Percentiles rank a stretch among this genome's conserved stretches.
Conservation (phyloP, 805 yeast genomes). For the Teunomyces cretensis region DNA sequence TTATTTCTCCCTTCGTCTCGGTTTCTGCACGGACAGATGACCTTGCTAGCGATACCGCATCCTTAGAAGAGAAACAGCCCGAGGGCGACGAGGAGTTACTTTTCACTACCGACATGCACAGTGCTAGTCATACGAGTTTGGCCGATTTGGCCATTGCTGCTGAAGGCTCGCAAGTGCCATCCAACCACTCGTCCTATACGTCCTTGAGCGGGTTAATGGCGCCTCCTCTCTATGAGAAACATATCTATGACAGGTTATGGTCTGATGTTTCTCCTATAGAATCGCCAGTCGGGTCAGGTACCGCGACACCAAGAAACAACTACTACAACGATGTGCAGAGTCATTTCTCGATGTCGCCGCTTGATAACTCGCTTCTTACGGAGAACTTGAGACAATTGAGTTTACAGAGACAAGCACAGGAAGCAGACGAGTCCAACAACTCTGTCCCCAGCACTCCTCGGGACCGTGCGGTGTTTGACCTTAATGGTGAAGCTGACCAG, state of each 20-base stretch:
- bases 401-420: slow-evolving; percentile 47
- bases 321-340: slow-evolving; percentile 14
- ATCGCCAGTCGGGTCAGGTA: slow-evolving; percentile 45
- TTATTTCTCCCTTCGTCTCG: slow-evolving; percentile 79
- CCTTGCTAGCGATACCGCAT: slow-evolving; percentile 13
- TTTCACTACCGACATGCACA: slow-evolving; percentile 22
- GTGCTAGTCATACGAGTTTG: slow-evolving; percentile 22
- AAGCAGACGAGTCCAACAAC: slow-evolving; percentile 15
- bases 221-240: slow-evolving; percentile 83
- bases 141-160: slow-evolving; percentile 16
- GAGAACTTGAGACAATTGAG: slow-evolving; percentile 55
- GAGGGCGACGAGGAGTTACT: slow-evolving; percentile 26
- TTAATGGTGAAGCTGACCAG: slow-evolving; percentile 25
- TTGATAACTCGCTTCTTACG: slow-evolving; percentile 43
- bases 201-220: slow-evolving; percentile 55
- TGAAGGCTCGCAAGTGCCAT: slow-evolving; percentile 5
- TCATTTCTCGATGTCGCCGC: slow-evolving; percentile 36
- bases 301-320: slow-evolving; percentile 33
- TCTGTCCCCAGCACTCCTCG: slow-evolving; percentile 15
- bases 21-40: slow-evolving; percentile 49
- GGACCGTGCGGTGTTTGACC: slow-evolving; percentile 34
- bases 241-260: slow-evolving; percentile 80
- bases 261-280: slow-evolving; percentile 56
- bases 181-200: slow-evolving; percentile 29
- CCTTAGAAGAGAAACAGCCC: not conserved